phyloP scores from a whole-genome alignment of 805 yeast genomes.

The Candida saitoana region DNA sequence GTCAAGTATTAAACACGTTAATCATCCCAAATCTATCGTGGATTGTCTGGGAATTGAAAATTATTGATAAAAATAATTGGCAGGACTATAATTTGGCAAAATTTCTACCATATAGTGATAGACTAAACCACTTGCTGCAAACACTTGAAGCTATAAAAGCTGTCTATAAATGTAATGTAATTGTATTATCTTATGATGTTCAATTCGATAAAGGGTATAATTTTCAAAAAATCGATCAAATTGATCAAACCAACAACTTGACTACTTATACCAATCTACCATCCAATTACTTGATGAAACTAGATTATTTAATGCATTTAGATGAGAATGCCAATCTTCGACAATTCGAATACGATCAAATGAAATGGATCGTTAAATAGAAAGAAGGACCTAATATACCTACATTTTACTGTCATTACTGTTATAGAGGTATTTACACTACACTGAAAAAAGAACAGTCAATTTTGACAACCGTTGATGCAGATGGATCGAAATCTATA shows the following conservation, averaged over 20 bases:
- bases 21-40: conserved; percentile 22
- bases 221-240: not conserved
- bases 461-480: too few relatives aligned
- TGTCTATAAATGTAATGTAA: conserved; percentile 23
- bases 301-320: conserved; percentile 12
- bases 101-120: conserved; percentile 5
- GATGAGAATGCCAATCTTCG: conserved; percentile 3
- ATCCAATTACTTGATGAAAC: conserved; percentile 6
- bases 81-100: conserved; percentile 7
- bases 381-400: too few relatives aligned
- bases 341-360: conserved; percentile 4
- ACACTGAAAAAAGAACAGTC: too few relatives aligned
- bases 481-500: too few relatives aligned
- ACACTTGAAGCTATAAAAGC: conserved; percentile 11
- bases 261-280: conserved; percentile 10
- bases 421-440: too few relatives aligned
- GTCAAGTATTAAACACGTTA: conserved; percentile 1
- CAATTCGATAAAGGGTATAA: conserved; percentile 30
- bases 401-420: too few relatives aligned
- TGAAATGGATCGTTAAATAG: conserved; percentile 5
- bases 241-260: not conserved
- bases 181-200: conserved; percentile 23
- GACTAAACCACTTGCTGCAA: conserved; percentile 14
- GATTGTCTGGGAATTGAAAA: conserved; percentile 29
- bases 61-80: conserved; percentile 8